Evolutionary conservation across 805 yeast species (phyloP).

Genomic region (Cyberlindnera sargentensis): DNA sequence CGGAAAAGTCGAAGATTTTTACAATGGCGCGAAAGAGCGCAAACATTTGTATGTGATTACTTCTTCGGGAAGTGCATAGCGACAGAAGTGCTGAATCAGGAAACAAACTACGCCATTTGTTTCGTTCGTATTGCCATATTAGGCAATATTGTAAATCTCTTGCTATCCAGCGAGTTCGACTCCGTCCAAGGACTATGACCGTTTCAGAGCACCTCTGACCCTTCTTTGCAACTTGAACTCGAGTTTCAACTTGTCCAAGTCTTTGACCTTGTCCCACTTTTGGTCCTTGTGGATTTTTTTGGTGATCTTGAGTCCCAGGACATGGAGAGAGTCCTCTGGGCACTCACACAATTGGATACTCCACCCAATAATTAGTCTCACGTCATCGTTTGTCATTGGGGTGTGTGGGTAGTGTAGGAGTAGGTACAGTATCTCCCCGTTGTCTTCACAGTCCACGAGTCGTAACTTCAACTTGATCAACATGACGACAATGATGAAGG

Average conservation of each 20-base stretch:
- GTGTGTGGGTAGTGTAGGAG: slow-evolving; percentile 38
- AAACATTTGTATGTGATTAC: background rate
- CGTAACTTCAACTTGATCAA: slow-evolving; percentile 38
- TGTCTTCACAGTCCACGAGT: slow-evolving; percentile 37
- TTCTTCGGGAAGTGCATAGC: too few species aligned
- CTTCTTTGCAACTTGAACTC: slow-evolving; percentile 42
- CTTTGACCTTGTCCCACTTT: slow-evolving; percentile 31
- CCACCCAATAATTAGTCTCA: slow-evolving; percentile 26
- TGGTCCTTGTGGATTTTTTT: slow-evolving; percentile 33
- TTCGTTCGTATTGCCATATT: too few species aligned
- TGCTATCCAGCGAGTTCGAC: too few species aligned
- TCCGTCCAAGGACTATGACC: too few species aligned
- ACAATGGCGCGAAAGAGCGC: background rate
- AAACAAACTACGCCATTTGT: too few species aligned
- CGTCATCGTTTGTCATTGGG: slow-evolving; percentile 22
- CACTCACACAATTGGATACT: slow-evolving; percentile 28
- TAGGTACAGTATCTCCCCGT: slow-evolving; percentile 39
- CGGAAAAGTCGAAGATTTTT: too few species aligned
- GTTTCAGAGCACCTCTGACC: slow-evolving; percentile 22
- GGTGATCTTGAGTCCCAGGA: slow-evolving; percentile 36
- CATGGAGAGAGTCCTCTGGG: slow-evolving; percentile 27
- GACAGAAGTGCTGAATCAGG: too few species aligned
- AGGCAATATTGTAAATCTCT: too few species aligned
- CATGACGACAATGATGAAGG: slow-evolving; percentile 33
- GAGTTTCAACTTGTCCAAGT: slow-evolving; percentile 38